Evolutionary conservation across 306 rosid genomes (phyloP).

Genomic region (Malus sieversii): DNA sequence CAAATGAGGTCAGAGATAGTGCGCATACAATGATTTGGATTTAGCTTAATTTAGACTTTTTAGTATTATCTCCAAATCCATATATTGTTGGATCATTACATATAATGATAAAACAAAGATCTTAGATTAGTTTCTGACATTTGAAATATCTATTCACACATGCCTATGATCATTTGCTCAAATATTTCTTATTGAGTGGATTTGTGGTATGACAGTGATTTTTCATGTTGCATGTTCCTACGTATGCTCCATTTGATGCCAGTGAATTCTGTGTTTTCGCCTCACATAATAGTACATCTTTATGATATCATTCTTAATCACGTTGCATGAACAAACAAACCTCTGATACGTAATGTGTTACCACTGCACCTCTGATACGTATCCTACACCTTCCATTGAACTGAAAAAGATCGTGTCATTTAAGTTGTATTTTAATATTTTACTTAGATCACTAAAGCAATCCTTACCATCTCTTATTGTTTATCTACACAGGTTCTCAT

Average conservation of each 20-base stretch:
- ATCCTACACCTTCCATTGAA: not conserved
- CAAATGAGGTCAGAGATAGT: slow-evolving; percentile 71
- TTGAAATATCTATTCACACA: not conserved
- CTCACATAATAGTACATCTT: not conserved
- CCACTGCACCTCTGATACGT: not conserved
- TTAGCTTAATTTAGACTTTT: not conserved
- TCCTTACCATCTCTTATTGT: slow-evolving; percentile 14
- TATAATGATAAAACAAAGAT: not conserved
- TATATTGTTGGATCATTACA: not conserved
- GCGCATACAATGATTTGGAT: not conserved
- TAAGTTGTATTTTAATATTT: slow-evolving; percentile 12
- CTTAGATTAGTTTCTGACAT: not conserved
- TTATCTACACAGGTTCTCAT: slow-evolving; percentile 68
- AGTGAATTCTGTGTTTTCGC: not conserved
- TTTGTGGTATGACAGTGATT: not conserved
- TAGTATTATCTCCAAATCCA: not conserved
- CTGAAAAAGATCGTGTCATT: not conserved
- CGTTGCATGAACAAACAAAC: not conserved
- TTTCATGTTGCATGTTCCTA: slow-evolving; percentile 1
- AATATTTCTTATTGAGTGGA: not conserved
- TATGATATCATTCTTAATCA: slow-evolving; percentile 2
- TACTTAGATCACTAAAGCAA: slow-evolving; percentile 11
- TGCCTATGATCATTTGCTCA: no score
- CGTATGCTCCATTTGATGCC: not conserved
- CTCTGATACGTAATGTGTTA: not conserved